Conservation (phyloP, 2,329 filamentous ascomycete genomes). For the Diaporthe vexans region DNA sequence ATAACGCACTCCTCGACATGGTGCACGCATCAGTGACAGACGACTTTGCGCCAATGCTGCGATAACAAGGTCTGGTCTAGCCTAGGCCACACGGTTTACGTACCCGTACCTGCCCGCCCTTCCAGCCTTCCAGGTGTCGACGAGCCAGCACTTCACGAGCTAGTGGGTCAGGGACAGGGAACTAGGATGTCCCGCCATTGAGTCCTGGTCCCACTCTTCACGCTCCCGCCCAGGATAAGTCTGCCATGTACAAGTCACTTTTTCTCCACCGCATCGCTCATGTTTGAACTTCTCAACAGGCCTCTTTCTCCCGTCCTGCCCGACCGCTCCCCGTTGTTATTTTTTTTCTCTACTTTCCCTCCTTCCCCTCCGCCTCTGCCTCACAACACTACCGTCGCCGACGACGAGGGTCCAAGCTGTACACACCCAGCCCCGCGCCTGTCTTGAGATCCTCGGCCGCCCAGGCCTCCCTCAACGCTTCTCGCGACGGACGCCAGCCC, state of each 20-base stretch:
- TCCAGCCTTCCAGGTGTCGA: neutral
- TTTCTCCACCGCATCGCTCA: constrained; percentile 20
- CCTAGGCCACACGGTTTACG: neutral
- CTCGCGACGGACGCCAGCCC: constrained; percentile 20
- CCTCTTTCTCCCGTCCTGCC: constrained; percentile 13
- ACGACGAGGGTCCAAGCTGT: constrained; percentile 21
- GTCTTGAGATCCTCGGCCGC: constrained; percentile 1
- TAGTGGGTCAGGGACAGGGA: constrained; percentile 1
- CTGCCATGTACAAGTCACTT: constrained; percentile 29
- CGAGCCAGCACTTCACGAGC: neutral
- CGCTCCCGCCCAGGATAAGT: neutral
- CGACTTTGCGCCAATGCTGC: neutral
- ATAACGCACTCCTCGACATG: constrained; percentile 19
- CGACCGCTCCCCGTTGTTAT: neutral
- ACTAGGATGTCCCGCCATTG: constrained; percentile 26
- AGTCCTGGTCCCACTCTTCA: constrained; percentile 25
- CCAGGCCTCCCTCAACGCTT: constrained; percentile 20
- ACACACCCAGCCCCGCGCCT: constrained; percentile 1
- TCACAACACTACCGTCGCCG: neutral
- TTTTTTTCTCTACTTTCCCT: neutral
- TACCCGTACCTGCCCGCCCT: neutral
- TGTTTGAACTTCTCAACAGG: constrained; percentile 20
- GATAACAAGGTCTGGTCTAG: neutral
- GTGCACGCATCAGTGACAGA: constrained; percentile 6
- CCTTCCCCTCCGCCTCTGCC: neutral